phyloP scores from a whole-genome alignment of 202 grass and related monocot genomes.

The Cymbopogon flexuosus region DNA sequence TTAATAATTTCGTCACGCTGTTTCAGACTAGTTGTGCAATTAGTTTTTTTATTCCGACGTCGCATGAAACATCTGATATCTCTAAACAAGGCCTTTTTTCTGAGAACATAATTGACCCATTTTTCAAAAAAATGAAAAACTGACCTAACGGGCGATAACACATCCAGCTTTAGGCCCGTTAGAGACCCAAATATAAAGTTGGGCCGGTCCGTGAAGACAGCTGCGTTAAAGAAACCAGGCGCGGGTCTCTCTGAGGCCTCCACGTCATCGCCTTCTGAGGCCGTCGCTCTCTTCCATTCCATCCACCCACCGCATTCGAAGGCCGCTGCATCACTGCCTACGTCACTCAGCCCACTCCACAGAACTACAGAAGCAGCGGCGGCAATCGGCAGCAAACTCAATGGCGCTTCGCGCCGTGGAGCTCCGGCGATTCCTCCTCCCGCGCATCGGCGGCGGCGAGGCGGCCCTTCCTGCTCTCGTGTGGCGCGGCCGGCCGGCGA shows the following conservation, averaged over 20 bases:
- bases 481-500: slow-evolving; percentile 16
- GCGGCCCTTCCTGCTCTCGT: background rate
- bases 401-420: slow-evolving; percentile 59
- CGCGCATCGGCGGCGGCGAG: slow-evolving; percentile 22
- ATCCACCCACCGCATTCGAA: background rate
- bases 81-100: no score
- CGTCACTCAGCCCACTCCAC: background rate
- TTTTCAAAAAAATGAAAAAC: no score
- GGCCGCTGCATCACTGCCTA: slow-evolving; percentile 16
- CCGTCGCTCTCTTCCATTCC: background rate
- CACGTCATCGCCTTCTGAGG: slow-evolving; percentile 27
- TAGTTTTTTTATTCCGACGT: no score
- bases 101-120: no score
- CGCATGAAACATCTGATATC: no score
- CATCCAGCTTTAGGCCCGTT: background rate
- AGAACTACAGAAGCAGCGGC: background rate
- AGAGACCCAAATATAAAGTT: background rate
- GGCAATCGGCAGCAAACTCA: background rate
- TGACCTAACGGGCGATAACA: background rate
- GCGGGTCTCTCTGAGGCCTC: background rate
- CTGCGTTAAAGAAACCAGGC: background rate
- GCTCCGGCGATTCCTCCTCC: slow-evolving; percentile 35
- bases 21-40: no score
- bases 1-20: no score
- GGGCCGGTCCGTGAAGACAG: background rate